Evolutionary conservation across 1,284 basidiomycete species (phyloP).

Genomic region (Marasmius fiardii): DNA sequence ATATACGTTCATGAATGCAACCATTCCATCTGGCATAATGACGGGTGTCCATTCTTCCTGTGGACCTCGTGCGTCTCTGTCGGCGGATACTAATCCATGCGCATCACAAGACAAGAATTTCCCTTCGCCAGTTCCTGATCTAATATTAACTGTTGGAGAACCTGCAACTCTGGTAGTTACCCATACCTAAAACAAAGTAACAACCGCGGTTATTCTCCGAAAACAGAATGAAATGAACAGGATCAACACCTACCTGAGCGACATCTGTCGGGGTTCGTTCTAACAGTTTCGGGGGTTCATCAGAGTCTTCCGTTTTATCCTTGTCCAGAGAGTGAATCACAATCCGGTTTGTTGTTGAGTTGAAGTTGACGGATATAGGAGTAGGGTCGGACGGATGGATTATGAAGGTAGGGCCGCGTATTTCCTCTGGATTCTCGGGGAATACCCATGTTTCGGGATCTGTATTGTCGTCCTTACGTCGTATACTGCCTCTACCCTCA

Average conservation of each 20-base stretch:
- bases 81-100: slow-evolving; percentile 77
- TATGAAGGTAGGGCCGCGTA: slow-evolving; percentile 82
- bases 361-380: slow-evolving; percentile 73
- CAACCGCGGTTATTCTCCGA: too few species aligned
- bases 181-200: slow-evolving; percentile 41
- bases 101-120: slow-evolving; percentile 85
- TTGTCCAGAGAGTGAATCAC: slow-evolving; percentile 62
- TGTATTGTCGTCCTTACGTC: slow-evolving; percentile 58
- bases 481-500: slow-evolving; percentile 41
- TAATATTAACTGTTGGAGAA: slow-evolving; percentile 75
- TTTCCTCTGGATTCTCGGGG: slow-evolving; percentile 66
- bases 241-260: slow-evolving; percentile 63
- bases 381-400: slow-evolving; percentile 73
- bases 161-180: slow-evolving; percentile 80
- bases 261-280: slow-evolving; percentile 75
- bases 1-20: slow-evolving; percentile 81
- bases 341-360: slow-evolving; percentile 72
- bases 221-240: too few species aligned
- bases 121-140: slow-evolving; percentile 80
- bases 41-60: slow-evolving; percentile 87
- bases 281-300: slow-evolving; percentile 42
- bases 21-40: slow-evolving; percentile 73
- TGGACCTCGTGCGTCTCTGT: slow-evolving; percentile 79
- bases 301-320: slow-evolving; percentile 42
- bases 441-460: slow-evolving; percentile 76